Evolutionary conservation across 306 rosid species (phyloP), one percentile per base, ranked within the genome.

Genomic region (Corylus americana): DNA sequence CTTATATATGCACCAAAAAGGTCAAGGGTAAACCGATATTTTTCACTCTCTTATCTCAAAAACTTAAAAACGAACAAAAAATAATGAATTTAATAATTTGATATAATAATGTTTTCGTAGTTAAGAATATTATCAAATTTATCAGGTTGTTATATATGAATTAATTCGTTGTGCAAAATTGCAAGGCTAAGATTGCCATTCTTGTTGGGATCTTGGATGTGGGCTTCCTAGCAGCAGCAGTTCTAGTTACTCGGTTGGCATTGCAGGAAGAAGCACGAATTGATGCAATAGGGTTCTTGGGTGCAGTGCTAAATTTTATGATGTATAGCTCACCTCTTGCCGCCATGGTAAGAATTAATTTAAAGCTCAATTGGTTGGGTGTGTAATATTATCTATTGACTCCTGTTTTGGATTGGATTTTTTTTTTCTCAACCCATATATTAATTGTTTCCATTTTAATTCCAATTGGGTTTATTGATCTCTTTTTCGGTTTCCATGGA

Each of bases 291-390:
- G 96, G 96, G 42, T 27, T 79, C 8, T 55, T 91, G 76, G 77
- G 91, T 49, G 91, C 96, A 5, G 87, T 76, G 25, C 69, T 91
- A 1, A 89, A 89, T 76, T 83, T 91, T 75, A 66, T 89, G 11
- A 87, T 91, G 93, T 91, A 91, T 67, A 86, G 64, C 11, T 91
- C 93, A 17, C 93, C 96, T 72, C 83, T 91, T 0, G 79, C 85
- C 25, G 82, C 81, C 81, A 84, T 79, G 88, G 96, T 91, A 82
- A 79, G 58, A 5, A 3, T 22, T 22, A 22, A 22, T 3, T 10
- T 25, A 62, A 44, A 2, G 18, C 45, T 42, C 35, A 31, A 1
- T 31, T 31, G 35, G 35, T 31, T 31, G 2, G 35, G 2, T 31
- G 35, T 31, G 2, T 22, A 22, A 31, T 31, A 31, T 31, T 31